Percentiles rank a stretch among this genome's conserved stretches.
Evolutionary conservation across 305 asterid genomes (phyloP).

Genomic region (Fraxinus greggii): DNA sequence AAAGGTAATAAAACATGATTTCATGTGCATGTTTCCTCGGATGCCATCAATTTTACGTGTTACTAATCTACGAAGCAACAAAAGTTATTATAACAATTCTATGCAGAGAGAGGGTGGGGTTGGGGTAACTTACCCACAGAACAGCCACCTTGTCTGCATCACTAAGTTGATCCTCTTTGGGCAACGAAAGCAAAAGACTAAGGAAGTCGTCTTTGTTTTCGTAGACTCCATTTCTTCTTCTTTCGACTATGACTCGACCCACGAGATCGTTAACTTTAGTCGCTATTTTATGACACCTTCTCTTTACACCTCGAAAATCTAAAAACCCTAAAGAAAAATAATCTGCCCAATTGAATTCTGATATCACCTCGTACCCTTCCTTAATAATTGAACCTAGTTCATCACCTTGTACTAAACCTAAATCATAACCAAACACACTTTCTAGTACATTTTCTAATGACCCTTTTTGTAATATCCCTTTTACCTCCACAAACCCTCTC

Average conservation of each 20-base stretch:
- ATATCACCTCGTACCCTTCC: constrained; percentile 59
- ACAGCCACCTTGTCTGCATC: constrained; percentile 63
- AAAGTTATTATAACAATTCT: neutral
- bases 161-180: constrained; percentile 47
- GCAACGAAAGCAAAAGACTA: constrained; percentile 57
- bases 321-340: constrained; percentile 46
- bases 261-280: constrained; percentile 40
- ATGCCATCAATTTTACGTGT: constrained; percentile 13
- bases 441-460: constrained; percentile 51
- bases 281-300: constrained; percentile 53
- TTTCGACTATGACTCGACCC: constrained; percentile 38
- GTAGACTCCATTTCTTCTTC: constrained; percentile 35
- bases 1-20: neutral
- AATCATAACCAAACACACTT: constrained; percentile 55
- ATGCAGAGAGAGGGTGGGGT: neutral
- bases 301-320: constrained; percentile 57
- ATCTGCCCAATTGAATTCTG: constrained; percentile 67
- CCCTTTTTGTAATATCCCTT: constrained; percentile 39
- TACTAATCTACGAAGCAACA: neutral
- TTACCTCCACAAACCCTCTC: constrained; percentile 43
- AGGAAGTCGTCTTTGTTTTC: constrained; percentile 46
- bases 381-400: constrained; percentile 55
- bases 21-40: constrained; percentile 26
- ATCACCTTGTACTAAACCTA: constrained; percentile 25
- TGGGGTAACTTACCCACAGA: constrained; percentile 45